phyloP scores from a whole-genome alignment of 306 rosid species.

The Glycyrrhiza uralensis region DNA sequence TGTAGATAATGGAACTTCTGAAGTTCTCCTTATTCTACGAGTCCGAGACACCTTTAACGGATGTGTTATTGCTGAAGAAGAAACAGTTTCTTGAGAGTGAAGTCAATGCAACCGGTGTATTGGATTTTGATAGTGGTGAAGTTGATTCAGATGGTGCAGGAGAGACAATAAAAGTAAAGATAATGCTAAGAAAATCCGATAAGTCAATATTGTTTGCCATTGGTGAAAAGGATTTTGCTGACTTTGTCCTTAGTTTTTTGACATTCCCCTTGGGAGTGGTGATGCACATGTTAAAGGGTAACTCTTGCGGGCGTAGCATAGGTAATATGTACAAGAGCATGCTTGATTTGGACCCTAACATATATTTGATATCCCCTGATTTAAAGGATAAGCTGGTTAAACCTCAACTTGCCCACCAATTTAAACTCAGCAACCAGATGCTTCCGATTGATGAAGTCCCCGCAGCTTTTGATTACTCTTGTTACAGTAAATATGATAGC shows the following conservation, averaged over 20 bases:
- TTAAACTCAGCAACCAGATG: background rate
- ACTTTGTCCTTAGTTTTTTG: background rate
- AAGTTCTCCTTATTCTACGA: background rate
- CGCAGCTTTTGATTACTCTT: background rate
- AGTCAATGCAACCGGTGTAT: no score
- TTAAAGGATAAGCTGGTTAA: background rate
- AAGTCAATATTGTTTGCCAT: background rate
- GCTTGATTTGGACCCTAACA: background rate
- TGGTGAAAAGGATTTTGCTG: background rate
- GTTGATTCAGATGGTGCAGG: background rate
- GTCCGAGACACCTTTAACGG: background rate
- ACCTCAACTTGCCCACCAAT: background rate
- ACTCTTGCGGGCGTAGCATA: background rate
- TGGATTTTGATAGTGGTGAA: background rate
- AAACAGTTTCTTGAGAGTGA: background rate
- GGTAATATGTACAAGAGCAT: background rate
- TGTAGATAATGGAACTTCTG: background rate
- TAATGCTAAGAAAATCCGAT: background rate
- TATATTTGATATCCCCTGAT: background rate
- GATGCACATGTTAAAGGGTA: background rate
- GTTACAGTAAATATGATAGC: background rate
- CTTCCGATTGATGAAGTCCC: background rate
- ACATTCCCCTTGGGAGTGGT: conserved; percentile 3
- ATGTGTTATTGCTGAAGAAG: background rate
- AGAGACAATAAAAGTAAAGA: background rate